Conservation (phyloP, 371 early-diverging fungal genomes). For the Batkoa obscura region DNA sequence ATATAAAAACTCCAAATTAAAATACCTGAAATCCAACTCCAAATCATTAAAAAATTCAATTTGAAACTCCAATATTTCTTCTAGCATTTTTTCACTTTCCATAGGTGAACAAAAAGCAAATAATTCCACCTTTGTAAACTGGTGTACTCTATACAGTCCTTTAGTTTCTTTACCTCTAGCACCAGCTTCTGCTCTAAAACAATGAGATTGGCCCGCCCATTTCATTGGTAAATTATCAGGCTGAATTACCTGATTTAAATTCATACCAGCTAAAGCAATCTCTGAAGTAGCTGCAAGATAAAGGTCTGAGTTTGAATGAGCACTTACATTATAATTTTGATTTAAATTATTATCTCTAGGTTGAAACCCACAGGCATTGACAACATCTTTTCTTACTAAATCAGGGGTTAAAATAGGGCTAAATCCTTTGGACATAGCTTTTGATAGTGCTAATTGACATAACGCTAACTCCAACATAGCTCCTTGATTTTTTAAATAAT, state of each 20-base stretch:
- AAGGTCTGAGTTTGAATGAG: constrained; percentile 16
- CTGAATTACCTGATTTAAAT: constrained; percentile 36
- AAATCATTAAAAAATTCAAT: constrained; percentile 53
- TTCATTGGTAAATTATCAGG: constrained; percentile 38
- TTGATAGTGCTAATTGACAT: constrained; percentile 65
- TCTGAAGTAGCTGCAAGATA: constrained; percentile 82
- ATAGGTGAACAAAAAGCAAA: constrained; percentile 54
- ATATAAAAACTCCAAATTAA: neutral
- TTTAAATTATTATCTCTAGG: constrained; percentile 57
- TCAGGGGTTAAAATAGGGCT: constrained; percentile 66
- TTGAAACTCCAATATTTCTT: constrained; percentile 54
- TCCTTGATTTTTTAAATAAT: constrained; percentile 65
- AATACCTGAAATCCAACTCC: constrained; percentile 60
- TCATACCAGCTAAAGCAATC: constrained; percentile 76
- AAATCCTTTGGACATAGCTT: constrained; percentile 52
- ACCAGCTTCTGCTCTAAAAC: constrained; percentile 82
- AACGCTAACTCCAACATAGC: constrained; percentile 73
- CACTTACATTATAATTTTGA: constrained; percentile 60
- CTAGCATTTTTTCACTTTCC: constrained; percentile 39
- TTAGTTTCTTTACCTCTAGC: constrained; percentile 60
- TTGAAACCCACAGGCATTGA: constrained; percentile 80
- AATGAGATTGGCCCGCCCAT: constrained; percentile 59
- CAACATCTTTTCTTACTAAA: constrained; percentile 54
- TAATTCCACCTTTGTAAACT: constrained; percentile 85
- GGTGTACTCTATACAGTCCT: constrained; percentile 84